Percentiles rank a stretch among this genome's conserved stretches.
These are phyloP conservation scores for Dictyostelium citrinum DNA, from an alignment of 78 protist genomes.

Conservation along the genomic window DNA sequence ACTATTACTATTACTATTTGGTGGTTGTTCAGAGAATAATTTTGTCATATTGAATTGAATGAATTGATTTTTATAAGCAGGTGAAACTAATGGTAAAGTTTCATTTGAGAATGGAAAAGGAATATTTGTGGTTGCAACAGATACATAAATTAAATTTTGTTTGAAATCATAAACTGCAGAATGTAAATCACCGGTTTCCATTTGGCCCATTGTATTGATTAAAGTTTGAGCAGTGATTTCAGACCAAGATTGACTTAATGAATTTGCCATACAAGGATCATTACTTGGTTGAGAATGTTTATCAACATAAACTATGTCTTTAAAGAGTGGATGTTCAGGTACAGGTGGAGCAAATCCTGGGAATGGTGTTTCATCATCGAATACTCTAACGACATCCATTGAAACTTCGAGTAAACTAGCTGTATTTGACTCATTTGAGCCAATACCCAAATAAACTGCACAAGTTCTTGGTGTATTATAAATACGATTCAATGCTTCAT, in stretches of 20 bases:
- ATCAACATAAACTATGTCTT: constrained; percentile 36
- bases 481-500: constrained; percentile 65
- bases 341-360: constrained; percentile 41
- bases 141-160: constrained; percentile 4
- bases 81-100: neutral
- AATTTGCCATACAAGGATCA: constrained; percentile 40
- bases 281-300: constrained; percentile 18
- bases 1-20: neutral
- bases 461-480: constrained; percentile 65
- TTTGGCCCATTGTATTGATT: neutral
- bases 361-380: constrained; percentile 18
- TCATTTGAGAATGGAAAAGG: constrained; percentile 1
- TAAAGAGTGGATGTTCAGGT: constrained; percentile 16
- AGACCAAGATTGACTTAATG: neutral
- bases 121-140: constrained; percentile 14
- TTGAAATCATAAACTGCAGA: constrained; percentile 34
- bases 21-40: constrained; percentile 1
- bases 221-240: neutral
- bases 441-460: constrained; percentile 76
- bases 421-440: constrained; percentile 32
- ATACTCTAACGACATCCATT: neutral
- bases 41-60: constrained; percentile 41
- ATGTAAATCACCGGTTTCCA: constrained; percentile 59
- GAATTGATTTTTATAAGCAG: constrained; percentile 47
- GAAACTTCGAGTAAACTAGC: constrained; percentile 50